Base-by-base conservation (phyloP, 805 yeast species). In the Wickerhamomyces ciferrii region DNA sequence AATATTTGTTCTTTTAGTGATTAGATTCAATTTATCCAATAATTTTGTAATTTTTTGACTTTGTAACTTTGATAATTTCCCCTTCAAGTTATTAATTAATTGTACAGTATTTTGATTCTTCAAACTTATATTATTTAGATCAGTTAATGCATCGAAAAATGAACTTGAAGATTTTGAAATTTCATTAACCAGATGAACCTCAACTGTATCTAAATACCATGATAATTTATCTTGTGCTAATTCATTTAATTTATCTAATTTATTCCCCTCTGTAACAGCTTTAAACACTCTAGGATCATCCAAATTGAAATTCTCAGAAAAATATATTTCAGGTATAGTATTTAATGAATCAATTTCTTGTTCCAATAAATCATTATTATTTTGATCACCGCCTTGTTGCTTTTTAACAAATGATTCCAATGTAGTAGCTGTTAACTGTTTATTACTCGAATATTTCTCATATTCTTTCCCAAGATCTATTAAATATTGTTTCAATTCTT, bases 201-300 rank as follows among this genome's bases (percentile, higher is more conserved):
- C 99, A 1, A 92, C 89, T 0, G 81, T 74, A 60, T 94, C 98
- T 46, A 94, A 70, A 58, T 90, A 89, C 65, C 82, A 81, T 4
- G 94, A 86, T 31, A 92, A 68, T 58, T 80, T 82, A 39, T 89
- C 96, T 57, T 85, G 96, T 17, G 91, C 63, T 10, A 80, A 71
- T 56, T 79, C 77, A 53, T 79, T 73, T 14, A 78, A 59, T 7
- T 71, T 66, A 39, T 73, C 71, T 19, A 79, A 67, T 18, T 76
- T 75, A 2, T 79, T 67, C 37, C 76, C 77, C 39, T 82, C 89
- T 14, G 86, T 74, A 2, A 91, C 96, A 48, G 77, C 71, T 46
- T 82, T 81, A 62, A 92, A 92, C 1, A 83, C 74, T 47, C 96
- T 74, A 7, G 97, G 97, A 60, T 94, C 89, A 55, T 94, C 97